phyloP scores from a whole-genome alignment of 352 stramenopile species.

The Globisporangium apiculatum region DNA sequence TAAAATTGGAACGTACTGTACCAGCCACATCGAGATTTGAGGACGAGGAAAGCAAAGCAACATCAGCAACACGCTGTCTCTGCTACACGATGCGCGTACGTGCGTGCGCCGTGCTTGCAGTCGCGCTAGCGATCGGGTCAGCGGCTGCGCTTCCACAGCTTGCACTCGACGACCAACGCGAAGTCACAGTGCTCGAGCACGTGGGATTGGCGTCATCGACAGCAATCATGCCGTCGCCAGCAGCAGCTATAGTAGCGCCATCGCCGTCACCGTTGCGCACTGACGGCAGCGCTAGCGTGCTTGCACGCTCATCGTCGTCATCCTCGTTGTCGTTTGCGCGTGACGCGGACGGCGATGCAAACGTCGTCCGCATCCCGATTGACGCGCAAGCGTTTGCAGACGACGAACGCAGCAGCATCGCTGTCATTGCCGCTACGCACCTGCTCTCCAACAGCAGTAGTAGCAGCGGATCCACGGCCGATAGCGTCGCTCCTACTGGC shows the following conservation, averaged over 20 bases:
- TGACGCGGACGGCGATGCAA: background rate
- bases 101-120: background rate
- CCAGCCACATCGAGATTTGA: too few relatives aligned
- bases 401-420: background rate
- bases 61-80: too few relatives aligned
- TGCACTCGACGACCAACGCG: background rate
- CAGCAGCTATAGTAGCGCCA: background rate
- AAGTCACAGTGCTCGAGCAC: conserved; percentile 6
- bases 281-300: too few relatives aligned
- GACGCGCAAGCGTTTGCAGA: background rate
- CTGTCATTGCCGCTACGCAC: background rate
- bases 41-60: too few relatives aligned
- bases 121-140: background rate
- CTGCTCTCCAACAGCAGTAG: background rate
- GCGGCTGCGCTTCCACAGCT: background rate
- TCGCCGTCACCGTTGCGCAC: background rate
- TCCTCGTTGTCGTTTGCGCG: background rate
- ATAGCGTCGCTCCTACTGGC: background rate
- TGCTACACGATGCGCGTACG: background rate
- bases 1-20: too few relatives aligned
- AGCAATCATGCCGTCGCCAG: background rate
- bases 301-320: background rate
- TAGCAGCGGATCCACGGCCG: background rate
- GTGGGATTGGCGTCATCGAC: background rate
- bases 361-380: conserved; percentile 1